Evolutionary conservation across 1,284 basidiomycete species (phyloP).

Genomic region (Heterobasidion irregulare): DNA sequence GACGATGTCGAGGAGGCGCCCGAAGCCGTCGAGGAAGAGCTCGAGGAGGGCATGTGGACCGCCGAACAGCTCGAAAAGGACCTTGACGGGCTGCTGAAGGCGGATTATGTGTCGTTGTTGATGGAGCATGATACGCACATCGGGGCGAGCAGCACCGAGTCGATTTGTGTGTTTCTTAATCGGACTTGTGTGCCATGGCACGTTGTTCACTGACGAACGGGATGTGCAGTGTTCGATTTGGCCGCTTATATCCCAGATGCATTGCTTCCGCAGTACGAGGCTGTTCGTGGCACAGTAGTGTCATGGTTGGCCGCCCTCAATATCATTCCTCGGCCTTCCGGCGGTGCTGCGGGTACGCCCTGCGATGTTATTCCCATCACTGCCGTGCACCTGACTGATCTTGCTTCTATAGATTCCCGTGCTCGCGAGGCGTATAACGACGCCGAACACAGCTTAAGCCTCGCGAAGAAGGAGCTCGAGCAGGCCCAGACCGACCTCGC

Average conservation of each 20-base stretch:
- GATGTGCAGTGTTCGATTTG: constrained; percentile 65
- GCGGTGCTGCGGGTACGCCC: constrained; percentile 39
- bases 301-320: constrained; percentile 65
- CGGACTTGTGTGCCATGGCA: neutral
- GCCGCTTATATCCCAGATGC: constrained; percentile 85
- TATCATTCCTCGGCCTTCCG: constrained; percentile 33
- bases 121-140: constrained; percentile 68
- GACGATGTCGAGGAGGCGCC: constrained; percentile 15
- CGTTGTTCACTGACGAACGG: constrained; percentile 4
- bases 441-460: constrained; percentile 44
- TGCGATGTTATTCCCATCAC: neutral
- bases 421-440: constrained; percentile 61
- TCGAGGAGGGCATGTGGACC: constrained; percentile 46
- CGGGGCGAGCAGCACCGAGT: constrained; percentile 26
- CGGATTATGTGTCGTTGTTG: constrained; percentile 69
- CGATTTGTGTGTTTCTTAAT: constrained; percentile 39
- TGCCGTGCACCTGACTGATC: neutral
- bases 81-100: constrained; percentile 57
- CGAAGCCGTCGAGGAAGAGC: constrained; percentile 24
- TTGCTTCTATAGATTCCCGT: constrained; percentile 38
- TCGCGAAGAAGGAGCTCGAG: constrained; percentile 37
- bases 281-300: constrained; percentile 55
- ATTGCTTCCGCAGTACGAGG: constrained; percentile 70
- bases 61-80: constrained; percentile 48
- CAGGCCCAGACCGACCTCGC: constrained; percentile 44